Percentiles rank a stretch among this genome's conserved stretches.
phyloP scores from a whole-genome alignment of 306 rosid genomes.

The Hippophae tibetana region DNA sequence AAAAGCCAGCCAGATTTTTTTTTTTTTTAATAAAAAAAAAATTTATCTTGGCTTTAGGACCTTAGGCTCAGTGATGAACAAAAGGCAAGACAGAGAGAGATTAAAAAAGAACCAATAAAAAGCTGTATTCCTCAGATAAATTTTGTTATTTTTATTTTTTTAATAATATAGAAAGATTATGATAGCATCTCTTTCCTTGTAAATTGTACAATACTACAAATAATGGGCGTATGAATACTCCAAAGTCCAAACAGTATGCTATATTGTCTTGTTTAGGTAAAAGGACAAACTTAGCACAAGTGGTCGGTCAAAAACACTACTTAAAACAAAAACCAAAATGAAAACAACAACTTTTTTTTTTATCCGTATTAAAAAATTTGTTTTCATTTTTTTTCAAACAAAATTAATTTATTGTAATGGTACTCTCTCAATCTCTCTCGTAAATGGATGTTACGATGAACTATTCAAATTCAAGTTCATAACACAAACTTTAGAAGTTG shows the following conservation, averaged over 20 bases:
- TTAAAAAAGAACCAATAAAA: conserved; percentile 24
- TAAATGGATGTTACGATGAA: no score
- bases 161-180: conserved; percentile 26
- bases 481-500: no score
- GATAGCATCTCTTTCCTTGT: background rate
- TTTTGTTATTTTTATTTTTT: conserved; percentile 24
- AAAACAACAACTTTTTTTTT: background rate
- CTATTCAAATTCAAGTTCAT: no score
- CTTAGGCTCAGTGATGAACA: conserved; percentile 25
- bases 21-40: conserved; percentile 6
- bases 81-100: conserved; percentile 25
- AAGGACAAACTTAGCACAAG: background rate
- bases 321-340: background rate
- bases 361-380: no score
- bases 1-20: conserved; percentile 30
- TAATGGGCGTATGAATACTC: background rate
- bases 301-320: background rate
- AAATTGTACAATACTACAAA: background rate
- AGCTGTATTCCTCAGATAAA: conserved; percentile 25
- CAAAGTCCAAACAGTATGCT: conserved; percentile 22
- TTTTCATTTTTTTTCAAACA: no score
- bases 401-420: no score
- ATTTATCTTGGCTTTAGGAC: conserved; percentile 2
- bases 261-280: background rate
- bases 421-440: no score